A percentile compares a stretch with the other conserved stretches of the same genome.
Evolutionary conservation across 352 stramenopile genomes (phyloP).

Genomic region (Plasmopara viticola): DNA sequence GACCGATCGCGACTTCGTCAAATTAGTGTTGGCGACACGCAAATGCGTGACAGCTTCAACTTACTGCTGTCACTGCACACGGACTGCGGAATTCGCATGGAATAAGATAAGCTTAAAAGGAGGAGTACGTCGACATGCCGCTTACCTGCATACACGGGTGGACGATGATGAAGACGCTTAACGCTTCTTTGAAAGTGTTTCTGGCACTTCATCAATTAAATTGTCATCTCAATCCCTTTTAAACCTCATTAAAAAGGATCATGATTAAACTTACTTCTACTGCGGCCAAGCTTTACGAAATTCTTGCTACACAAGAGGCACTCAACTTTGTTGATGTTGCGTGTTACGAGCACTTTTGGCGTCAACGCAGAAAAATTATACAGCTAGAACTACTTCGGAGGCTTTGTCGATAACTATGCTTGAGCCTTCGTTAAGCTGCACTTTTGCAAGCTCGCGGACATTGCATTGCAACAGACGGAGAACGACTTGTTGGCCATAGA

Average conservation of each 20-base stretch:
- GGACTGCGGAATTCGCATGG: neutral
- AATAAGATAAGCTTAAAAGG: neutral
- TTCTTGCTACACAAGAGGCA: neutral
- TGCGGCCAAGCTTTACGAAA: neutral
- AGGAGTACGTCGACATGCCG: conserved; percentile 1
- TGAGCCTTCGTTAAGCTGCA: neutral
- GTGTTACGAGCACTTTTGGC: conserved; percentile 5
- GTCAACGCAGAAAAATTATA: conserved; percentile 7
- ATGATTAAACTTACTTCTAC: conserved; percentile 1
- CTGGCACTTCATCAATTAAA: conserved; percentile 4
- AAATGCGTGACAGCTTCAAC: neutral
- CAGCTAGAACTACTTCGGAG: neutral
- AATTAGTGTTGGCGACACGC: conserved; percentile 1
- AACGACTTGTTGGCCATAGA: neutral
- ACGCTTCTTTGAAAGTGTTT: conserved; percentile 8
- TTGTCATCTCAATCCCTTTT: conserved; percentile 3
- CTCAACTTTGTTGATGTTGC: conserved; percentile 5
- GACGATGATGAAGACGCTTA: conserved; percentile 6
- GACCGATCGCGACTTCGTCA: conserved; percentile 2
- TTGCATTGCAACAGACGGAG: too few species aligned
- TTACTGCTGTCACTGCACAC: neutral
- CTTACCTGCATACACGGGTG: conserved; percentile 6
- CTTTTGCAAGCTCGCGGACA: neutral
- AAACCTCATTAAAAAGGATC: neutral
- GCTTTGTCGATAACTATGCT: neutral